Evolutionary conservation across 208 protist species (phyloP), one percentile per base, ranked within the genome.

Genomic region (Acanthamoeba triangularis): DNA sequence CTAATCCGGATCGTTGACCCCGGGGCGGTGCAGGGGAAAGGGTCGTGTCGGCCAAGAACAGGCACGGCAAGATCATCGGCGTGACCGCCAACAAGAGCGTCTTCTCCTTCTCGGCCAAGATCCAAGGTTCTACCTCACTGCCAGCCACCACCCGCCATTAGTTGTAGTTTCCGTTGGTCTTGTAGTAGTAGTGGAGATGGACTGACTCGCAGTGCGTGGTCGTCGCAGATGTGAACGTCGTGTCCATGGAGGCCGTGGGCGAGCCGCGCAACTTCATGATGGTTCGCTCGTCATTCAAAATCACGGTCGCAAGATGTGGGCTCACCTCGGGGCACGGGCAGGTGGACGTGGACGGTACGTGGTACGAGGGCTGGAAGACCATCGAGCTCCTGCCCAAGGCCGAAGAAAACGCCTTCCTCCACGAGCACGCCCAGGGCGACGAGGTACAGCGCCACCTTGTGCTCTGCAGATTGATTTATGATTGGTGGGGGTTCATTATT

Each of bases 181-280:
- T 16, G 49, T 16, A 5, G 13, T 54, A 10, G 63, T 10, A 72
- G 63, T 72, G 63, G 20, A 72, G 5, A 5, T 10, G 20, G 11
- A 33, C 63, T 72, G 63, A 72, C 49, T 16, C 49, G 49, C 41
- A 28, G 37, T n/a, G 33, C 35, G 4, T 23, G 18, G 13, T 14
- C 3, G 13, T n/a, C 18, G 3, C 28, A 80, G 72, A 80, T 20
- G 72, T 80, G 33, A 80, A 80, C 23, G 72, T 80, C 3, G 30
- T 80, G 72, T 37, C 72, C 2, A 80, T 80, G 72, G 72, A 80
- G 35, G 49, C 72, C 23, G 72, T 80, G 3, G 72, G 72, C 41
- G 72, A 80, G 72, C 72, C 72, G 72, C 72, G 72, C 35, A 80
- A 80, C 72, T 80, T 80, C 72, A 80, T 80, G 72, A 80, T 80